These are phyloP conservation scores for Helotiales sp. DNA, from an alignment of 2,329 filamentous ascomycete genomes.

Conservation along the genomic window DNA sequence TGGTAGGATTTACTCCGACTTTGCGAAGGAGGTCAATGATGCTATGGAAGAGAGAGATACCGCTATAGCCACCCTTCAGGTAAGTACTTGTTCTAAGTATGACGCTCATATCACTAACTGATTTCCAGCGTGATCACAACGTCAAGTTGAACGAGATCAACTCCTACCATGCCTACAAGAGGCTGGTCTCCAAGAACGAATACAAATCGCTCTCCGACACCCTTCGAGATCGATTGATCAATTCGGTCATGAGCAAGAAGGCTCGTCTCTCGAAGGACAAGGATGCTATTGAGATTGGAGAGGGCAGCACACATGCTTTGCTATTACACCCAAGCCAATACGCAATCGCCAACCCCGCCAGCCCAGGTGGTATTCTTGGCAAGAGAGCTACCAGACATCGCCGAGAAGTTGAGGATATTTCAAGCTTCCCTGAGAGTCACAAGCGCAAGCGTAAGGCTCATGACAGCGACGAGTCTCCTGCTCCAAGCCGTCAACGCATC, in stretches of 20 bases:
- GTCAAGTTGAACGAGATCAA: slow-evolving; percentile 64
- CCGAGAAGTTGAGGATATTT: slow-evolving; percentile 62
- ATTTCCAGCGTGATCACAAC: slow-evolving; percentile 63
- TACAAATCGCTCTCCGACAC: slow-evolving; percentile 63
- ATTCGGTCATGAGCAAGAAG: slow-evolving; percentile 68
- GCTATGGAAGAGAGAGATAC: slow-evolving; percentile 86
- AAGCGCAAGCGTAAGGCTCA: slow-evolving; percentile 66
- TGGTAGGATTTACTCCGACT: slow-evolving; percentile 83
- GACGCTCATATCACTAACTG: slow-evolving; percentile 30
- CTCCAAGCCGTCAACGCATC: slow-evolving; percentile 57
- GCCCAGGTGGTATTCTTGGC: slow-evolving; percentile 65
- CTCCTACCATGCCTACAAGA: slow-evolving; percentile 64
- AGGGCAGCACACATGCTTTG: slow-evolving; percentile 60
- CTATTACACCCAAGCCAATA: slow-evolving; percentile 72
- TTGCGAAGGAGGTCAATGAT: slow-evolving; percentile 85
- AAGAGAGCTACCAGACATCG: slow-evolving; percentile 68
- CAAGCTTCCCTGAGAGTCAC: slow-evolving; percentile 59
- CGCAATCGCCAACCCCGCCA: slow-evolving; percentile 67
- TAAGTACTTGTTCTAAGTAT: slow-evolving; percentile 50
- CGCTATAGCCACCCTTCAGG: slow-evolving; percentile 79
- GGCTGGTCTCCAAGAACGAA: slow-evolving; percentile 66
- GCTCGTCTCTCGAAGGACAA: slow-evolving; percentile 68
- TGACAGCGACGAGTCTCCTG: slow-evolving; percentile 68
- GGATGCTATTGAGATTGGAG: slow-evolving; percentile 69
- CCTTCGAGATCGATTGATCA: slow-evolving; percentile 69